Evolutionary conservation across 768 basidiomycete genomes (phyloP).

Genomic region (Mycena capillaripes): DNA sequence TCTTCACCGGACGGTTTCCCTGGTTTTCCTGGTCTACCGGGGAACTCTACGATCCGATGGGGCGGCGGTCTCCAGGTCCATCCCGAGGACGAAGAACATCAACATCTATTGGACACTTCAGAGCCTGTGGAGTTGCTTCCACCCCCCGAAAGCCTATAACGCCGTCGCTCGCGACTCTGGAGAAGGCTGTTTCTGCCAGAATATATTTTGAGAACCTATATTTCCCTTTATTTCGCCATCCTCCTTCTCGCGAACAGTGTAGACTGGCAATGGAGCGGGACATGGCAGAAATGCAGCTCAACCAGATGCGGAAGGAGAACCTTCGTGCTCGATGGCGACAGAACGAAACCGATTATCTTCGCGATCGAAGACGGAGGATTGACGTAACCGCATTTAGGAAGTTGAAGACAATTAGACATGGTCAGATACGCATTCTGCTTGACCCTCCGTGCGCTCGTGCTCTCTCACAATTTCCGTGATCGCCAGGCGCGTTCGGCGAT

Average conservation of each 20-base stretch:
- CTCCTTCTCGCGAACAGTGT: slow-evolving; percentile 88
- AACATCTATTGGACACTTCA: slow-evolving; percentile 49
- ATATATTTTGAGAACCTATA: slow-evolving; percentile 96
- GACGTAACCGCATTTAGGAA: slow-evolving; percentile 88
- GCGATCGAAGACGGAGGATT: slow-evolving; percentile 86
- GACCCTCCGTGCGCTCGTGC: neutral
- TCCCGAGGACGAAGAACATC: slow-evolving; percentile 75
- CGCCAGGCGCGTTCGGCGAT: slow-evolving; percentile 92
- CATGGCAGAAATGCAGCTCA: slow-evolving; percentile 80
- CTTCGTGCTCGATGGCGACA: slow-evolving; percentile 83
- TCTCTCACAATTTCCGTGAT: slow-evolving; percentile 38
- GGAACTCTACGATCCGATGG: slow-evolving; percentile 74
- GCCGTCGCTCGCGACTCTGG: slow-evolving; percentile 91
- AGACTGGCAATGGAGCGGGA: slow-evolving; percentile 90
- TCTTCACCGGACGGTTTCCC: slow-evolving; percentile 65
- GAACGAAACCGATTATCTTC: slow-evolving; percentile 92
- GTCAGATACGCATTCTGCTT: slow-evolving; percentile 59
- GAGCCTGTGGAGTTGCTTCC: slow-evolving; percentile 49
- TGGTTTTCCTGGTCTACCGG: slow-evolving; percentile 68
- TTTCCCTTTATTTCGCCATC: slow-evolving; percentile 87
- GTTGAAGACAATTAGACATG: slow-evolving; percentile 95
- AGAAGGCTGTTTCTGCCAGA: slow-evolving; percentile 92
- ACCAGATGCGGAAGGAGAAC: slow-evolving; percentile 76
- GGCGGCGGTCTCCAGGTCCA: slow-evolving; percentile 73
- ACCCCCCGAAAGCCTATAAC: slow-evolving; percentile 73